phyloP scores from a whole-genome alignment of 2,329 filamentous ascomycete species.

The Leptodontidium sp. region DNA sequence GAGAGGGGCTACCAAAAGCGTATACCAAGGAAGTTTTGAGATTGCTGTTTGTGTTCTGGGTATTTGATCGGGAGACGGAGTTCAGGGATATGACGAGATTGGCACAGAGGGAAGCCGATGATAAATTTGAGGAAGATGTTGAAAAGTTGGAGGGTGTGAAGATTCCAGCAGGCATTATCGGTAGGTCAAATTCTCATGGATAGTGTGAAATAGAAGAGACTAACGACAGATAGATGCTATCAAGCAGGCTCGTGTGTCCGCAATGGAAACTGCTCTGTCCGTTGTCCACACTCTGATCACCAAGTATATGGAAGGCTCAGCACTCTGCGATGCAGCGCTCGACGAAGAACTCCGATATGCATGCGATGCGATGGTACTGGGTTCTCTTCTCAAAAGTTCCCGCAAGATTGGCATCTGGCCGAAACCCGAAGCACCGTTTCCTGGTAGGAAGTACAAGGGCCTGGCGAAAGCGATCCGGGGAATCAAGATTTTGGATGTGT shows the following conservation, averaged over 20 bases:
- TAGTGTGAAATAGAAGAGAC: not conserved
- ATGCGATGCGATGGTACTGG: constrained; percentile 40
- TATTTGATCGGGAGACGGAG: constrained; percentile 34
- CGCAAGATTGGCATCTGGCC: constrained; percentile 42
- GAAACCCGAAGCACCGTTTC: constrained; percentile 33
- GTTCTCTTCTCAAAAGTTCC: constrained; percentile 39
- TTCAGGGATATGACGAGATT: constrained; percentile 38
- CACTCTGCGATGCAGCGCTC: constrained; percentile 29
- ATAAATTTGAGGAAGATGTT: constrained; percentile 33
- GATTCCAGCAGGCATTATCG: constrained; percentile 30
- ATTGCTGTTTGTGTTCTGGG: constrained; percentile 38
- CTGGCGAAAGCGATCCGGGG: constrained; percentile 33
- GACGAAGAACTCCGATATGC: constrained; percentile 36
- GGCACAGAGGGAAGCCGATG: constrained; percentile 35
- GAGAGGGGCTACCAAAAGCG: constrained; percentile 33
- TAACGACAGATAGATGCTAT: constrained; percentile 31
- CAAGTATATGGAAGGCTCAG: constrained; percentile 34
- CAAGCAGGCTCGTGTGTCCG: constrained; percentile 29
- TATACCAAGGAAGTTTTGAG: constrained; percentile 36
- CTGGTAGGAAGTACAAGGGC: constrained; percentile 34
- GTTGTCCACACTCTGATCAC: constrained; percentile 34
- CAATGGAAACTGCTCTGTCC: constrained; percentile 33
- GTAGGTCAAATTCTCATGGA: constrained; percentile 18
- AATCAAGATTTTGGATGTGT: constrained; percentile 40
- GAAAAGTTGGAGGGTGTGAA: constrained; percentile 19